Conservation (phyloP, 129 eudicot species). For the Artemisia argyi region DNA sequence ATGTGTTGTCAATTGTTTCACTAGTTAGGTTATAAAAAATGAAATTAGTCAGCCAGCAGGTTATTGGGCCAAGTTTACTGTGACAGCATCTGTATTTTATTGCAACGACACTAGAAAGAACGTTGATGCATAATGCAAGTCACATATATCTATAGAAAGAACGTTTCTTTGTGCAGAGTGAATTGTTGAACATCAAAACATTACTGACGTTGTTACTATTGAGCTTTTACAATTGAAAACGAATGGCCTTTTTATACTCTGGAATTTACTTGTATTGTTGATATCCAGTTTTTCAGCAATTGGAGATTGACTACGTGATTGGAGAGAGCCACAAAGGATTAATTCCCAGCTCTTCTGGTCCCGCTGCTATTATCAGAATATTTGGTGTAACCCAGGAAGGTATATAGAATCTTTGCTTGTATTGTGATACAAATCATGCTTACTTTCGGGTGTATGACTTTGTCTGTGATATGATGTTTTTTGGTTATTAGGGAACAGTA, state of each 20-base stretch:
- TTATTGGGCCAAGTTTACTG: too few species aligned
- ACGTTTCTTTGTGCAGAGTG: neutral
- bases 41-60: too few species aligned
- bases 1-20: too few species aligned
- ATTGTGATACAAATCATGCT: constrained; percentile 5
- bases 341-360: constrained; percentile 67
- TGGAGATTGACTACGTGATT: constrained; percentile 89
- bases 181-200: too few species aligned
- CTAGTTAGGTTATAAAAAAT: too few species aligned
- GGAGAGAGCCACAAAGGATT: constrained; percentile 75
- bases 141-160: neutral
- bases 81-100: too few species aligned
- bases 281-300: constrained; percentile 79
- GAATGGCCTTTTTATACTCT: neutral
- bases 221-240: too few species aligned
- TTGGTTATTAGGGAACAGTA: constrained; percentile 69
- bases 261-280: neutral
- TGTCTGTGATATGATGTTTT: constrained; percentile 19
- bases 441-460: constrained; percentile 6
- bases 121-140: too few species aligned
- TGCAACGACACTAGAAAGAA: too few species aligned
- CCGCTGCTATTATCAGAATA: constrained; percentile 78
- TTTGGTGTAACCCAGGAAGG: constrained; percentile 95
- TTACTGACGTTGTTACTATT: too few species aligned
- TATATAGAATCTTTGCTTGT: constrained; percentile 14